A percentile compares a stretch with the other conserved stretches of the same genome.
Conservation (phyloP, 148 eudicot genomes). For the Talinum fruticosum region DNA sequence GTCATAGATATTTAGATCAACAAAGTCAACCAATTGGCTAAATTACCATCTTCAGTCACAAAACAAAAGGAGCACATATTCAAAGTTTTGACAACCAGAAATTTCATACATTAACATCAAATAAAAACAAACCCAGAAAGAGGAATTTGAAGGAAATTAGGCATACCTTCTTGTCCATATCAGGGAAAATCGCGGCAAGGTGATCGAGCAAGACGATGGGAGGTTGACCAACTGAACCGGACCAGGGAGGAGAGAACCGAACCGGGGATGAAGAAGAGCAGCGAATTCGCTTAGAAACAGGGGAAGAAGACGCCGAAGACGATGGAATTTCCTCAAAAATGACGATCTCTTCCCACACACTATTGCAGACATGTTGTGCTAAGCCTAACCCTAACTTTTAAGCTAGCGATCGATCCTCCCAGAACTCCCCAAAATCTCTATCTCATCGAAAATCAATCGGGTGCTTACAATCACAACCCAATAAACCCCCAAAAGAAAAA, state of each 20-base stretch:
- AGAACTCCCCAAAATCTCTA: neutral
- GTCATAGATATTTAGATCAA: neutral
- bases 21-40: neutral
- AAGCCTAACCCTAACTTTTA: slow-evolving; percentile 1
- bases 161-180: slow-evolving; percentile 67
- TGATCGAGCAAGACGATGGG: slow-evolving; percentile 48
- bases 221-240: slow-evolving; percentile 22
- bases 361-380: slow-evolving; percentile 71
- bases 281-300: slow-evolving; percentile 32
- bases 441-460: slow-evolving; percentile 1
- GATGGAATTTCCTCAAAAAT: slow-evolving; percentile 73
- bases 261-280: slow-evolving; percentile 51
- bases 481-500: neutral
- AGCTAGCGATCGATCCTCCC: slow-evolving; percentile 4
- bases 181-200: slow-evolving; percentile 58
- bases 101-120: neutral
- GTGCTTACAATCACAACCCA: neutral
- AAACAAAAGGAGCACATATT: neutral
- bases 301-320: slow-evolving; percentile 34
- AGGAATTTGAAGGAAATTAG: neutral
- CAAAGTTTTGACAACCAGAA: neutral
- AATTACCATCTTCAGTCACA: neutral
- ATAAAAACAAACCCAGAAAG: neutral
- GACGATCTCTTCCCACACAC: slow-evolving; percentile 89
- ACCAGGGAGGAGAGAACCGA: slow-evolving; percentile 44